Percentiles rank a stretch among this genome's conserved stretches.
Conservation (phyloP, 441 rosid species). For the Dalechampia spathulata region DNA sequence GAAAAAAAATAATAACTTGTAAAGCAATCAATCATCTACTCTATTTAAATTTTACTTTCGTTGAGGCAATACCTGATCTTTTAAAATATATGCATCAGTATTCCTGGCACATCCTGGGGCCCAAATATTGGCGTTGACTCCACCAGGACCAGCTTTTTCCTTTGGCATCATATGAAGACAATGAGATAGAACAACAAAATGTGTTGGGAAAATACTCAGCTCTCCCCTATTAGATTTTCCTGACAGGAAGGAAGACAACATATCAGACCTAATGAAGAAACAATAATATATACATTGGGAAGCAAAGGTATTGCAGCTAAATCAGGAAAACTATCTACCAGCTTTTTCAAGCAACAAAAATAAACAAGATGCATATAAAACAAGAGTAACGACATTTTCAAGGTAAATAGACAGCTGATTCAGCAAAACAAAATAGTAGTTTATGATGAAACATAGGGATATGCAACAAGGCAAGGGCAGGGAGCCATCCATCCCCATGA, state of each 20-base stretch:
- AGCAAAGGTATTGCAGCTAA: not conserved
- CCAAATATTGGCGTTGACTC: constrained; percentile 46
- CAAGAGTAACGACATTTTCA: too few relatives aligned
- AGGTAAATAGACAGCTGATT: too few relatives aligned
- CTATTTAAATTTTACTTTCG: not conserved
- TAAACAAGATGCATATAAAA: too few relatives aligned
- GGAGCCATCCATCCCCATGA: too few relatives aligned
- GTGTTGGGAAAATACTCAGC: constrained; percentile 62
- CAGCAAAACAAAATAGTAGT: too few relatives aligned
- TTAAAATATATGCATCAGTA: constrained; percentile 60
- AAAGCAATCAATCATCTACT: constrained; percentile 4
- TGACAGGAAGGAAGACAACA: constrained; percentile 10
- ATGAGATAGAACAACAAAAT: constrained; percentile 53
- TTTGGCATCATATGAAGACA: constrained; percentile 91
- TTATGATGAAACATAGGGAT: too few relatives aligned
- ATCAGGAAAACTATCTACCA: too few relatives aligned
- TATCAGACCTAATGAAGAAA: not conserved
- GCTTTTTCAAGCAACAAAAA: too few relatives aligned
- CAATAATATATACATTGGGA: not conserved
- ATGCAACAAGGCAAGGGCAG: too few relatives aligned
- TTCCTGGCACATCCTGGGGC: constrained; percentile 60
- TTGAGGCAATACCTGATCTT: constrained; percentile 60
- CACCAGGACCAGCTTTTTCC: constrained; percentile 48
- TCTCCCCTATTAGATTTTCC: constrained; percentile 89
- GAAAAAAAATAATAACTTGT: not conserved